A percentile compares a stretch with the other conserved stretches of the same genome.
phyloP scores from a whole-genome alignment of 495 filamentous ascomycete genomes.

The Rusavskia elegans region DNA sequence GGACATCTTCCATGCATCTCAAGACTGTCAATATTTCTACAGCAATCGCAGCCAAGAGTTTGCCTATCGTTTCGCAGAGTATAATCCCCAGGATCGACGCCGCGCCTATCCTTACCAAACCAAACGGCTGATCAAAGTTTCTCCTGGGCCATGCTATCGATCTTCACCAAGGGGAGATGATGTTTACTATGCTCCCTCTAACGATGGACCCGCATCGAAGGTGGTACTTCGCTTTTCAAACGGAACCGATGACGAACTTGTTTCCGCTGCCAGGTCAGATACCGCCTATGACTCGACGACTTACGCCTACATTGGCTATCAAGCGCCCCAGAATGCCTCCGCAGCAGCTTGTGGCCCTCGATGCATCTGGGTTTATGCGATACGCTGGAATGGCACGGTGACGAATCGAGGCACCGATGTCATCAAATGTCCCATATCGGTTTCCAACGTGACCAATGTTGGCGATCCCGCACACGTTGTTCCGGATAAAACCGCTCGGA shows the following conservation, averaged over 20 bases:
- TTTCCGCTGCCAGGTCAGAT: conserved; percentile 4
- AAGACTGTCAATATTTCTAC: conserved; percentile 3
- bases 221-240: conserved; percentile 1
- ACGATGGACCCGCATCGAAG: neutral
- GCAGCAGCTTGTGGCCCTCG: conserved; percentile 8
- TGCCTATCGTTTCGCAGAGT: conserved; percentile 8
- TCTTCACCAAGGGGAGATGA: neutral
- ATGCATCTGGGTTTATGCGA: conserved; percentile 10
- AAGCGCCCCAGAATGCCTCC: conserved; percentile 5
- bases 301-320: conserved; percentile 9
- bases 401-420: neutral
- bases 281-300: conserved; percentile 7
- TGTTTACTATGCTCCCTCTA: neutral
- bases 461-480: conserved; percentile 1
- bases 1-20: neutral
- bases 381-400: neutral
- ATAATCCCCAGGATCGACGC: conserved; percentile 3
- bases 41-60: conserved; percentile 2
- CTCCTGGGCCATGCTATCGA: conserved; percentile 3
- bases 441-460: conserved; percentile 7
- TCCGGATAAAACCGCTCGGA: conserved; percentile 4
- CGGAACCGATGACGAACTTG: conserved; percentile 2
- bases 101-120: conserved; percentile 8
- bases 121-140: conserved; percentile 4
- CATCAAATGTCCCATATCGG: conserved; percentile 7